Conservation (phyloP, 2,329 filamentous ascomycete genomes). For the Thielaviopsis populi region DNA sequence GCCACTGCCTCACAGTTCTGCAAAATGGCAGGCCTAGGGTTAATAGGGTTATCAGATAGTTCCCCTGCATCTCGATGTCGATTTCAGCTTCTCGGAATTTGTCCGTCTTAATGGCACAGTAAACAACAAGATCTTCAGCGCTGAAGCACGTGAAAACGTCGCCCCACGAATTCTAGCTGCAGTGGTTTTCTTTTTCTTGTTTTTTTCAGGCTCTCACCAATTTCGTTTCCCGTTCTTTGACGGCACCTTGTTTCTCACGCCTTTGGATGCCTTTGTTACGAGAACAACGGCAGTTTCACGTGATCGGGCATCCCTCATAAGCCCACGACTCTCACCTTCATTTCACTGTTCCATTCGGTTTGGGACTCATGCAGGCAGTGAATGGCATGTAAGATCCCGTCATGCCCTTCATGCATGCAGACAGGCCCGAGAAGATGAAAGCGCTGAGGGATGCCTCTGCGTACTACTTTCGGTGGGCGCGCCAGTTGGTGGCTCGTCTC, state of each 20-base stretch:
- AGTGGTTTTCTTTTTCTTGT: background rate
- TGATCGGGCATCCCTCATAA: background rate
- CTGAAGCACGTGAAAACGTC: background rate
- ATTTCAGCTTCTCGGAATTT: background rate
- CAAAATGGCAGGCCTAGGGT: background rate
- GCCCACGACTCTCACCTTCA: background rate
- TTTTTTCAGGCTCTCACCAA: background rate
- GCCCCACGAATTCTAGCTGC: too few relatives aligned
- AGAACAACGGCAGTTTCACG: background rate
- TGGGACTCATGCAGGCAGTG: background rate
- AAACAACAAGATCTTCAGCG: background rate
- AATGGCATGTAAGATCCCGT: background rate
- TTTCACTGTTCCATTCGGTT: background rate
- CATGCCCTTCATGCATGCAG: background rate
- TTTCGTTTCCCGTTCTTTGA: background rate
- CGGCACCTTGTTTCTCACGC: background rate
- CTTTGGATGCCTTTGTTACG: background rate
- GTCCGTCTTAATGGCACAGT: background rate
- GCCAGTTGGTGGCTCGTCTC: background rate
- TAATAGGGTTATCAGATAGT: background rate
- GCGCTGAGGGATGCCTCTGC: background rate
- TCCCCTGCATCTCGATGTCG: background rate
- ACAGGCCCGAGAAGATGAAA: background rate
- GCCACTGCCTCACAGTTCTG: too few relatives aligned
- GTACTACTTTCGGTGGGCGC: conserved; percentile 5